Conservation (phyloP, 2,329 filamentous ascomycete species). For the Cercospora nicotianae region DNA sequence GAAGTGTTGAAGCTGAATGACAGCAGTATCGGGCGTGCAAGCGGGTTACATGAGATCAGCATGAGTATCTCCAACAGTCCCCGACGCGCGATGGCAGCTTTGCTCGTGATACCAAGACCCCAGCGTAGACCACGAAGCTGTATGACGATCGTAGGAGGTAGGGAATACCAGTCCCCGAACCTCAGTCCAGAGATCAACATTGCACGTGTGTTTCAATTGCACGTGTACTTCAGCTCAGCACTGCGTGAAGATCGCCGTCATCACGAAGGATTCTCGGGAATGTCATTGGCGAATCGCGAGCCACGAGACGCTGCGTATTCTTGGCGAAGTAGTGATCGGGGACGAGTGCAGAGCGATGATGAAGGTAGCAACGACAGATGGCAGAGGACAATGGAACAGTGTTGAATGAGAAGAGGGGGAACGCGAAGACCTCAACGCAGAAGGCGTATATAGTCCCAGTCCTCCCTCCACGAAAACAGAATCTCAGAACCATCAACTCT, state of each 20-base stretch:
- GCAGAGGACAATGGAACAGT: not conserved
- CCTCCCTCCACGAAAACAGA: not conserved
- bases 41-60: not conserved
- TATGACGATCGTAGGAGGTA: not conserved
- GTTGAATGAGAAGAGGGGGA: not conserved
- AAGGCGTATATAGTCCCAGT: not conserved
- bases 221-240: not conserved
- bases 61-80: not conserved
- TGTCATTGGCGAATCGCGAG: not conserved
- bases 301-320: not conserved
- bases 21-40: not conserved
- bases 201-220: not conserved
- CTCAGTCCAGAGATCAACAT: not conserved
- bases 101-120: not conserved
- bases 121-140: not conserved
- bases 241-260: not conserved
- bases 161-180: not conserved
- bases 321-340: not conserved
- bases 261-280: not conserved
- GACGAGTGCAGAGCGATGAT: not conserved
- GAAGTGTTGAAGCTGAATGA: not conserved
- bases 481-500: not conserved
- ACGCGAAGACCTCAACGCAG: not conserved
- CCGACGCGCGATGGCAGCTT: not conserved
- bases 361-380: not conserved